phyloP scores from a whole-genome alignment of 306 rosid species.

The Arachis stenosperma region DNA sequence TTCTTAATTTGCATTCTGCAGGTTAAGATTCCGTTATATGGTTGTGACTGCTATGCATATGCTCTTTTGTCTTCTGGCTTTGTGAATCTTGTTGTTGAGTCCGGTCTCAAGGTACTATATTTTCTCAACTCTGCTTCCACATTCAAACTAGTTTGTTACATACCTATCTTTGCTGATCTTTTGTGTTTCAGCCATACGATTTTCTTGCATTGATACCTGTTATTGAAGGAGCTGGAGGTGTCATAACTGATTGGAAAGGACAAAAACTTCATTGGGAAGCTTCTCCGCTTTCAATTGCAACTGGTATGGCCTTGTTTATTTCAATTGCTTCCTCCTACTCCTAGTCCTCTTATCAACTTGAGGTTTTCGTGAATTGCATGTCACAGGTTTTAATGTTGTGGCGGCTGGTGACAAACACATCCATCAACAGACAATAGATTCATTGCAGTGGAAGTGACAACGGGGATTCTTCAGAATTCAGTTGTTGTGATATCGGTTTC shows the following conservation, averaged over 20 bases:
- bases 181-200: constrained; percentile 81
- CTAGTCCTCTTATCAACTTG: constrained; percentile 19
- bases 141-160: constrained; percentile 17
- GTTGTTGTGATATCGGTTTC: constrained; percentile 3
- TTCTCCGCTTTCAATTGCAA: constrained; percentile 63
- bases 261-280: constrained; percentile 83
- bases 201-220: constrained; percentile 86
- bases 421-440: constrained; percentile 76
- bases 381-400: constrained; percentile 77
- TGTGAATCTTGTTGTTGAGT: constrained; percentile 93
- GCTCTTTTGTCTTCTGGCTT: constrained; percentile 91
- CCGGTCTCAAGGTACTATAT: constrained; percentile 77
- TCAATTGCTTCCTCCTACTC: constrained; percentile 2
- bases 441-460: constrained; percentile 65
- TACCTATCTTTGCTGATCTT: constrained; percentile 10
- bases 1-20: constrained; percentile 39
- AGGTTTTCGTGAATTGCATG: constrained; percentile 20
- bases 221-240: constrained; percentile 94
- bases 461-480: constrained; percentile 7
- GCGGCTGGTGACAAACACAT: constrained; percentile 88
- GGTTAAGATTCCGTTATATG: constrained; percentile 93
- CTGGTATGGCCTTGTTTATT: constrained; percentile 51
- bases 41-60: constrained; percentile 98
- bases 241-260: constrained; percentile 96
- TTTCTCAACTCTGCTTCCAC: constrained; percentile 24